Conservation (phyloP, 208 protist species). For the Angomonas ambiguus region DNA sequence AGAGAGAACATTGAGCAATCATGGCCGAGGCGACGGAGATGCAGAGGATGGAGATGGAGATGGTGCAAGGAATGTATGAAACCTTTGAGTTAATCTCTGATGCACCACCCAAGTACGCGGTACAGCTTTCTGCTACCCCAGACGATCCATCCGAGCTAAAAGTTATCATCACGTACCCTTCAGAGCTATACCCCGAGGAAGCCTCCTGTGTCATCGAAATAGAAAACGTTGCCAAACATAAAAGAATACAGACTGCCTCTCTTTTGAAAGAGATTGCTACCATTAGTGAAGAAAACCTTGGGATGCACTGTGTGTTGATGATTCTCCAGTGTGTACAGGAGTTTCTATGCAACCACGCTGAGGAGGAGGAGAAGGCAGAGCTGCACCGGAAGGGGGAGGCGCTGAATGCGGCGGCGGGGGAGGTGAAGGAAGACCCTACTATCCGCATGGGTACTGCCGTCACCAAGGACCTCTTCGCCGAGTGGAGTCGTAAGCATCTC, state of each 20-base stretch:
- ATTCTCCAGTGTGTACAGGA: slow-evolving; percentile 74
- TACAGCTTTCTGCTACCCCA: slow-evolving; percentile 51
- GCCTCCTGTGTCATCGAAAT: slow-evolving; percentile 45
- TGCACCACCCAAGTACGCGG: slow-evolving; percentile 77
- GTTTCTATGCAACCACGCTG: slow-evolving; percentile 47
- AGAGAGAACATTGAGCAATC: background rate
- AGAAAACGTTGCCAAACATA: slow-evolving; percentile 67
- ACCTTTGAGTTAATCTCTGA: slow-evolving; percentile 57
- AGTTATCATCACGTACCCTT: slow-evolving; percentile 67
- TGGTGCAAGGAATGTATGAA: slow-evolving; percentile 90
- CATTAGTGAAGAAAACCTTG: slow-evolving; percentile 67
- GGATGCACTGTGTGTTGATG: slow-evolving; percentile 66
- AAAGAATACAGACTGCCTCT: slow-evolving; percentile 46
- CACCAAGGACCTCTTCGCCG: slow-evolving; percentile 78
- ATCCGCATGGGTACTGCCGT: slow-evolving; percentile 74
- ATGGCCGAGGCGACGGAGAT: slow-evolving; percentile 41
- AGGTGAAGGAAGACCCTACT: slow-evolving; percentile 50
- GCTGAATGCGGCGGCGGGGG: slow-evolving; percentile 33
- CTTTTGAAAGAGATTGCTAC: slow-evolving; percentile 57
- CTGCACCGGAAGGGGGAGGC: slow-evolving; percentile 61
- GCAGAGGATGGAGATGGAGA: slow-evolving; percentile 90
- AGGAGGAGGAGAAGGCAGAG: slow-evolving; percentile 69
- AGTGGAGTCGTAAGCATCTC: slow-evolving; percentile 65
- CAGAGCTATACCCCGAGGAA: slow-evolving; percentile 64
- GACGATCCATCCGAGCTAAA: slow-evolving; percentile 74